These are phyloP conservation scores for Beauveria varroae DNA, from an alignment of 2,329 filamentous ascomycete genomes.

Conservation along the genomic window DNA sequence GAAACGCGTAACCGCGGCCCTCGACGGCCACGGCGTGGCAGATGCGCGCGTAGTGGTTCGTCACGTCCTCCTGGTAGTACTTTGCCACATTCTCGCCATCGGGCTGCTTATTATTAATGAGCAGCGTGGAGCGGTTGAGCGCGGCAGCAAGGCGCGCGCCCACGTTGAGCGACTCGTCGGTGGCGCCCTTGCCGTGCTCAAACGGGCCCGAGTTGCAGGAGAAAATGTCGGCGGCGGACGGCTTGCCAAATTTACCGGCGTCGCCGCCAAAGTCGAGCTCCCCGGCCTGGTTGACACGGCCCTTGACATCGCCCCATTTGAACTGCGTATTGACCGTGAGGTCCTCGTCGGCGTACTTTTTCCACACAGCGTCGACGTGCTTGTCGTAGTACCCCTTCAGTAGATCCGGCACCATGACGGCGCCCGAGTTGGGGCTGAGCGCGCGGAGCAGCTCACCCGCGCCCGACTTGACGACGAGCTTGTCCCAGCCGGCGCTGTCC, in stretches of 20 bases:
- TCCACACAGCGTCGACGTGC: constrained; percentile 46
- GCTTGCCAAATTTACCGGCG: constrained; percentile 35
- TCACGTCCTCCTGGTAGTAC: constrained; percentile 48
- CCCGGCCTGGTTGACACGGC: constrained; percentile 28
- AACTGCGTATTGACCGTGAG: constrained; percentile 48
- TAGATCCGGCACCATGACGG: constrained; percentile 34
- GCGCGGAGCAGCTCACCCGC: constrained; percentile 35
- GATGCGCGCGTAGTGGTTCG: constrained; percentile 61
- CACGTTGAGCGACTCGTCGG: constrained; percentile 49
- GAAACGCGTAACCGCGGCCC: constrained; percentile 60
- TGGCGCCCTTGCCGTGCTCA: constrained; percentile 32
- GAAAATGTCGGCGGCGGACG: constrained; percentile 42
- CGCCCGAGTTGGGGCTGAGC: constrained; percentile 45
- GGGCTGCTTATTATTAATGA: constrained; percentile 44
- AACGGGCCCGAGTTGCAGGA: constrained; percentile 52
- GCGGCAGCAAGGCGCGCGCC: constrained; percentile 68
- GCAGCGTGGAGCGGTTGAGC: constrained; percentile 65
- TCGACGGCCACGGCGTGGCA: constrained; percentile 54
- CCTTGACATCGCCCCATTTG: constrained; percentile 40
- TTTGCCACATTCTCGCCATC: constrained; percentile 37
- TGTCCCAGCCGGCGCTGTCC: constrained; percentile 45
- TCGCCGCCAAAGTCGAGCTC: constrained; percentile 29
- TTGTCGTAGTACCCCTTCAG: constrained; percentile 43
- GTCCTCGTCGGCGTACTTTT: constrained; percentile 34
- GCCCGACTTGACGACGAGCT: constrained; percentile 37